phyloP scores from a whole-genome alignment of 1,284 basidiomycete genomes.

The Ustilago loliicola region DNA sequence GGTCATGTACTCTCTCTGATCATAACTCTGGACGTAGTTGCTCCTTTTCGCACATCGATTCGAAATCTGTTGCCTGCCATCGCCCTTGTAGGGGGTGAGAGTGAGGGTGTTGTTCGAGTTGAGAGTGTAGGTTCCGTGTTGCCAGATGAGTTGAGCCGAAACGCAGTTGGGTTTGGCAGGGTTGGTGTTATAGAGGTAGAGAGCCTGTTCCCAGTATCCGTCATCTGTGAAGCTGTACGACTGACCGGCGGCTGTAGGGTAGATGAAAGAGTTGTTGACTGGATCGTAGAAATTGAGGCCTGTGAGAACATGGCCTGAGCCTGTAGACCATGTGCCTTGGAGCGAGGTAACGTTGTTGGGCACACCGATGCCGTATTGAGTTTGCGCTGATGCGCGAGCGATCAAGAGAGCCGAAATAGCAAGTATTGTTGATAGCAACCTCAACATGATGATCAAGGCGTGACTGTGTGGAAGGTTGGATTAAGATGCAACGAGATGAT shows the following conservation, averaged over 20 bases:
- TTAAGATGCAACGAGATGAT: background rate
- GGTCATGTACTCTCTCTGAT: slow-evolving; percentile 52
- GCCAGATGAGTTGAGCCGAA: slow-evolving; percentile 67
- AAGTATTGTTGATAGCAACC: slow-evolving; percentile 30
- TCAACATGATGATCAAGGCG: slow-evolving; percentile 21
- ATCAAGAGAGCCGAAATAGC: slow-evolving; percentile 17
- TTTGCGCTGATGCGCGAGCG: slow-evolving; percentile 28
- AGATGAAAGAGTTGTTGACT: slow-evolving; percentile 61
- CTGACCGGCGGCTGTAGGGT: slow-evolving; percentile 59
- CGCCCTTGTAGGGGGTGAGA: slow-evolving; percentile 57
- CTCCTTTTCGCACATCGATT: slow-evolving; percentile 43
- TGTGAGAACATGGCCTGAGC: slow-evolving; percentile 61
- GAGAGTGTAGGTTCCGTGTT: slow-evolving; percentile 65
- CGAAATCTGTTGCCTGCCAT: slow-evolving; percentile 56
- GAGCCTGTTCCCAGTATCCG: slow-evolving; percentile 64
- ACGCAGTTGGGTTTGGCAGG: slow-evolving; percentile 63
- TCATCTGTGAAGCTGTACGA: slow-evolving; percentile 68
- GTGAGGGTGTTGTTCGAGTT: slow-evolving; percentile 55
- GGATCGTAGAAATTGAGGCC: slow-evolving; percentile 67
- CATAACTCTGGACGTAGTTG: slow-evolving; percentile 56
- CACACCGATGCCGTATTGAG: slow-evolving; percentile 38
- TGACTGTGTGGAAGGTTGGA: background rate
- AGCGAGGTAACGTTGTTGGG: slow-evolving; percentile 52
- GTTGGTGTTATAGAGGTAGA: slow-evolving; percentile 62
- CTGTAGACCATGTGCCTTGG: slow-evolving; percentile 65